A percentile compares a stretch with the other conserved stretches of the same genome.
These are phyloP conservation scores for Elsinoe batatas DNA, from an alignment of 2,329 filamentous ascomycete species.

Conservation along the genomic window DNA sequence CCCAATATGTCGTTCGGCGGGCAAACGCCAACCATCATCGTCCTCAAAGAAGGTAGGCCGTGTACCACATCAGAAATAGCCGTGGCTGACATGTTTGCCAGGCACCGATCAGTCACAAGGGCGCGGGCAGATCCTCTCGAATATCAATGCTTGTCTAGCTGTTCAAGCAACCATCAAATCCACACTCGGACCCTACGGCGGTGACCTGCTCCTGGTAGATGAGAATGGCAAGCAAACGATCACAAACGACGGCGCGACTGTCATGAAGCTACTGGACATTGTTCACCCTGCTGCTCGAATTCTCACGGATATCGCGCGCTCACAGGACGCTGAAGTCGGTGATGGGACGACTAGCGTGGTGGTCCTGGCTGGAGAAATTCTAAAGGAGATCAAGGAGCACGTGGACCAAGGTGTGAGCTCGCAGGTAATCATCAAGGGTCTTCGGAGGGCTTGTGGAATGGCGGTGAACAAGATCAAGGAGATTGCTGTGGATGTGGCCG, in stretches of 20 bases:
- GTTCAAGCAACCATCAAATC: constrained; percentile 94
- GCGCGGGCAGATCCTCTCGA: constrained; percentile 91
- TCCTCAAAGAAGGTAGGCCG: constrained; percentile 84
- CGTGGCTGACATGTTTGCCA: constrained; percentile 30
- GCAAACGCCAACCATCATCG: constrained; percentile 94
- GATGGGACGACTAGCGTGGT: constrained; percentile 97
- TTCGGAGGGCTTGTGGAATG: constrained; percentile 78
- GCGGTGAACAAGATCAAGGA: constrained; percentile 99
- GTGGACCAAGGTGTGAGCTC: constrained; percentile 96
- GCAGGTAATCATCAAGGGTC: constrained; percentile 93
- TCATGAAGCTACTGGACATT: constrained; percentile 99
- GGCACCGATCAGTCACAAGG: constrained; percentile 96
- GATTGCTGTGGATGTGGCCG: constrained; percentile 70
- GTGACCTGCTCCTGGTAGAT: constrained; percentile 91
- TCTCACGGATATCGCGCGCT: constrained; percentile 94
- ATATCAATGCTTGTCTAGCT: constrained; percentile 96
- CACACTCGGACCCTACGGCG: constrained; percentile 91
- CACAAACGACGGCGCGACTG: constrained; percentile 96
- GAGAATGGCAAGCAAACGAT: constrained; percentile 94
- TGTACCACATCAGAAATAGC: constrained; percentile 11
- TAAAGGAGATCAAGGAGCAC: constrained; percentile 93
- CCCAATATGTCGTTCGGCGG: constrained; percentile 83
- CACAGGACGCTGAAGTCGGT: constrained; percentile 97
- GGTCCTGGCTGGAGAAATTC: constrained; percentile 89
- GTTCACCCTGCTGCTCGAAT: constrained; percentile 95